Conservation (phyloP, 2,329 filamentous ascomycete species). For the Colletotrichum coccodes region DNA sequence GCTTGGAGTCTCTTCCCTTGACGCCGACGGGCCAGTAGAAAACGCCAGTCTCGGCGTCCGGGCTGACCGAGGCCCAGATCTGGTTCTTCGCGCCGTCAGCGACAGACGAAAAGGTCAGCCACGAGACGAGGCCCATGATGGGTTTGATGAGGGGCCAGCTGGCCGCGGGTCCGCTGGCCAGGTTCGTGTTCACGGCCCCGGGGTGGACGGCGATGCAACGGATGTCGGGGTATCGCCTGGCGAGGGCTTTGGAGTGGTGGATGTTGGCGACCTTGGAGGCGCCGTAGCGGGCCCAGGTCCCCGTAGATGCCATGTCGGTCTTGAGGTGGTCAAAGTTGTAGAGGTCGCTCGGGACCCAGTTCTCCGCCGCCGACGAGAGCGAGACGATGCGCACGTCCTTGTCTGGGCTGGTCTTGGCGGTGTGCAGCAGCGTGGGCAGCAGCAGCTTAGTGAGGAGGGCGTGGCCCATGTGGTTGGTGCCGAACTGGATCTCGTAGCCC, state of each 20-base stretch:
- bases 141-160: slow-evolving; percentile 23
- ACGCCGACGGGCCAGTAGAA: slow-evolving; percentile 47
- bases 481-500: slow-evolving; percentile 61
- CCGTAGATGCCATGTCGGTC: slow-evolving; percentile 36
- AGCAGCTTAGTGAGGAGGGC: slow-evolving; percentile 54
- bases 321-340: slow-evolving; percentile 34
- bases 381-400: slow-evolving; percentile 33
- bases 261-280: slow-evolving; percentile 49
- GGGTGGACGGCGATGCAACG: slow-evolving; percentile 60
- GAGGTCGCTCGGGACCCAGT: slow-evolving; percentile 7
- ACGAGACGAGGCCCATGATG: neutral
- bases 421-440: slow-evolving; percentile 41
- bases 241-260: slow-evolving; percentile 34
- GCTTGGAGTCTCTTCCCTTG: slow-evolving; percentile 34
- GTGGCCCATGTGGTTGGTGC: slow-evolving; percentile 60
- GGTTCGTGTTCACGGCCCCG: slow-evolving; percentile 41
- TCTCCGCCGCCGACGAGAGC: slow-evolving; percentile 30
- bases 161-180: slow-evolving; percentile 29
- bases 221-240: slow-evolving; percentile 50
- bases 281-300: slow-evolving; percentile 57
- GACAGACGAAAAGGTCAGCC: slow-evolving; percentile 5
- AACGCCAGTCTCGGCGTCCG: slow-evolving; percentile 38
- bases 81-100: slow-evolving; percentile 30
- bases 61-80: slow-evolving; percentile 31
- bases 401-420: slow-evolving; percentile 33